Percentiles rank a stretch among this genome's conserved stretches.
These are phyloP conservation scores for Bipolaris cookei DNA, from an alignment of 2,329 filamentous ascomycete species.

Conservation along the genomic window DNA sequence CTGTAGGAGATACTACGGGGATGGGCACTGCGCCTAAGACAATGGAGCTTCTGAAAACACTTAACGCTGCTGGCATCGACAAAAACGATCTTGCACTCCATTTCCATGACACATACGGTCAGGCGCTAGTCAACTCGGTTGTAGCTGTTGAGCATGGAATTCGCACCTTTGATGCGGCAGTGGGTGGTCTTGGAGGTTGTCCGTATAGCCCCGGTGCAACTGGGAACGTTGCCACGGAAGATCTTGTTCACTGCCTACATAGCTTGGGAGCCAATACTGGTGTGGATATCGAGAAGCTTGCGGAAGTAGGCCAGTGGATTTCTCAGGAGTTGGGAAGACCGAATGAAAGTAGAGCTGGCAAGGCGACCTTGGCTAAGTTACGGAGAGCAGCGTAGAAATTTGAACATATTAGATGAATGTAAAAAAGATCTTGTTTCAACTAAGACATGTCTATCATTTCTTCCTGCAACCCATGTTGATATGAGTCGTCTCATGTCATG, in stretches of 20 bases:
- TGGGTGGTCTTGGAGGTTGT: constrained; percentile 82
- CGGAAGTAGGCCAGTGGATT: constrained; percentile 50
- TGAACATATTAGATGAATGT: not conserved
- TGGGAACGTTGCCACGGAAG: constrained; percentile 85
- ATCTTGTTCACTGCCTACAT: constrained; percentile 78
- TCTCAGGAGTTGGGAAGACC: constrained; percentile 42
- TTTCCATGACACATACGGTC: constrained; percentile 88
- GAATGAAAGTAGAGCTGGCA: constrained; percentile 50
- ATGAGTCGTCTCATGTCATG: no score
- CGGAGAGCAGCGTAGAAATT: constrained; percentile 19
- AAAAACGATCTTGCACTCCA: constrained; percentile 78
- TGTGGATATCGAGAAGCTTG: constrained; percentile 55
- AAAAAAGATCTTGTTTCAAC: not conserved
- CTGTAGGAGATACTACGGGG: constrained; percentile 87
- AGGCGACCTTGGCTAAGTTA: constrained; percentile 45
- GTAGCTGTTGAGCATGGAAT: constrained; percentile 79
- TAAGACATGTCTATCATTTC: not conserved
- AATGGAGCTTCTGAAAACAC: constrained; percentile 66
- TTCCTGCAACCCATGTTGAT: not conserved
- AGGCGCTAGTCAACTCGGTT: constrained; percentile 81
- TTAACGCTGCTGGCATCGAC: constrained; percentile 71
- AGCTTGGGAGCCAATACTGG: constrained; percentile 77
- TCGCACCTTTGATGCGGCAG: constrained; percentile 78
- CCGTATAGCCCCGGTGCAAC: constrained; percentile 86
- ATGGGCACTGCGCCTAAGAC: constrained; percentile 83